Conservation (phyloP, 768 basidiomycete genomes). For the Tricholoma furcatifolium region DNA sequence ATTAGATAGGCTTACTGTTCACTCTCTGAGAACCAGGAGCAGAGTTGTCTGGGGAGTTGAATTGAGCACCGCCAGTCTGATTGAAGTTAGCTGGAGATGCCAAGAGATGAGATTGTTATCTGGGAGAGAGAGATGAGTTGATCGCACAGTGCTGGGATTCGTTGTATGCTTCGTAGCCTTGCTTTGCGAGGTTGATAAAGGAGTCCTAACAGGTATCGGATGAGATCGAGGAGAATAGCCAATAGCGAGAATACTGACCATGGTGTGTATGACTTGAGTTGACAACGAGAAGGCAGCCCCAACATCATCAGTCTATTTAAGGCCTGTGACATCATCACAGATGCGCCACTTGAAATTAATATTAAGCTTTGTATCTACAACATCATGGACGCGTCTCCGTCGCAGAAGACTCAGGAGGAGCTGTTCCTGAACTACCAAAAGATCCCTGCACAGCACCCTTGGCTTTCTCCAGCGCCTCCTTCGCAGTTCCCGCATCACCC, state of each 20-base stretch:
- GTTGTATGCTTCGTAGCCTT: slow-evolving; percentile 57
- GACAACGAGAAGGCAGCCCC: not conserved
- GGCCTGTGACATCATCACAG: slow-evolving; percentile 8
- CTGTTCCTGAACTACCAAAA: slow-evolving; percentile 20
- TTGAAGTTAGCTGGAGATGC: slow-evolving; percentile 35
- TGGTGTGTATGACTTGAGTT: slow-evolving; percentile 10
- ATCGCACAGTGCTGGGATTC: slow-evolving; percentile 45
- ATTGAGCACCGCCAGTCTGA: slow-evolving; percentile 66
- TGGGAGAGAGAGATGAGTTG: slow-evolving; percentile 3
- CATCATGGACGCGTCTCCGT: slow-evolving; percentile 32
- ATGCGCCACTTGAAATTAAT: slow-evolving; percentile 4
- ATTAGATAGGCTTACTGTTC: slow-evolving; percentile 25
- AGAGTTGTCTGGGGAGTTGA: slow-evolving; percentile 54
- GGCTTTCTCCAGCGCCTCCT: slow-evolving; percentile 34
- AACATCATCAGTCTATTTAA: not conserved
- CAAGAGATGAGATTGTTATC: slow-evolving; percentile 9
- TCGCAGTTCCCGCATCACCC: slow-evolving; percentile 21
- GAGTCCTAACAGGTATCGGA: slow-evolving; percentile 45
- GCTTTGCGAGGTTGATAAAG: slow-evolving; percentile 68
- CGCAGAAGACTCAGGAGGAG: slow-evolving; percentile 19
- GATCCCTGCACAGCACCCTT: slow-evolving; percentile 32
- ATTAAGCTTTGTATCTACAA: not conserved
- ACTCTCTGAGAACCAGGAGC: slow-evolving; percentile 26
- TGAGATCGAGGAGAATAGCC: not conserved
- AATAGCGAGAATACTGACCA: not conserved